Evolutionary conservation across 1,284 basidiomycete species (phyloP), one percentile per base, ranked within the genome.

Genomic region (Thecaphora frezii): DNA sequence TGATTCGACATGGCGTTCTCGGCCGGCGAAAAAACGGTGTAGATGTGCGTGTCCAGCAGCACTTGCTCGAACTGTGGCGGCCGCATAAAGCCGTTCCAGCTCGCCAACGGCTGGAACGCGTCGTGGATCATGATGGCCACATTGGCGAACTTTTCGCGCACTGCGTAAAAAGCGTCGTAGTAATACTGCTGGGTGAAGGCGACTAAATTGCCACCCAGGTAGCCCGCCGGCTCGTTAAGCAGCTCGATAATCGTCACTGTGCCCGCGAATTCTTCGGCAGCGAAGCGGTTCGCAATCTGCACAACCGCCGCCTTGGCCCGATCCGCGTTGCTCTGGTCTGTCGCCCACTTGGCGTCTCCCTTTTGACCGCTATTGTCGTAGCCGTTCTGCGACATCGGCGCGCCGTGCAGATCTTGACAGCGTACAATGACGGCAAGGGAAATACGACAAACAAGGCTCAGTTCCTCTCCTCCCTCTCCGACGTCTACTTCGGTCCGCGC

Each of bases 41-140:
- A 79, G 43, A 75, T 60, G 61, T 80, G 79, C 8, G 73, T 74
- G 58, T 97, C 93, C 80, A 96, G 85, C 23, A 88, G 84, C 26
- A 93, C 90, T 40, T 87, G 86, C 52, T 82, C 66, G 69, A 76
- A 83, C 24, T 75, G 61, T 83, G 82, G 79, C 21, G 82, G 68
- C 1, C 83, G 82, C 83, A 88, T 83, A 73, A 87, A 88, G 36
- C 86, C 86, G 47, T 83, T 80, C 89, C 89, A 96, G 70, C 84
- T 88, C 51, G 82, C 84, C 26, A 91, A 81, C 37, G 86, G 82
- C 79, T 91, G 87, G 84, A 96, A 90, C 2, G 89, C 91, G 74
- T 97, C 93, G 73, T 90, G 87, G 49, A 94, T 85, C 62, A 91
- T 82, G 21, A 76, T 67, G 37, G 69, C 54, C 14, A 67, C 50